Percentiles rank a stretch among this genome's conserved stretches.
Conservation (phyloP, 108 stramenopile genomes). For the Chaetoceros muelleri region DNA sequence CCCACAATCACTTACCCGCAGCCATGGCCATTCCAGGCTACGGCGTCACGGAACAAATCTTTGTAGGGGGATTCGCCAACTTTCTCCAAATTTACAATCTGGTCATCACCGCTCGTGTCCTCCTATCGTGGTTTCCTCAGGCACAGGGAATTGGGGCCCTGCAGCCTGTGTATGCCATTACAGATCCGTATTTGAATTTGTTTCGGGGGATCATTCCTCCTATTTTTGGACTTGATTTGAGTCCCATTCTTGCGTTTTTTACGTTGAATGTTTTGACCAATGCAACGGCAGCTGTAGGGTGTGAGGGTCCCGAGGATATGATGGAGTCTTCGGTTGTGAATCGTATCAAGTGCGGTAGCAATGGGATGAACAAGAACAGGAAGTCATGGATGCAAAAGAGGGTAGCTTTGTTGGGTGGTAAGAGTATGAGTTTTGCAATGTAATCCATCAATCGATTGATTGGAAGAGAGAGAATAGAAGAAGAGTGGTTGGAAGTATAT, state of each 20-base stretch:
- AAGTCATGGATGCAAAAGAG: too few relatives aligned
- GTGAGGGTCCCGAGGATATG: conserved; percentile 23
- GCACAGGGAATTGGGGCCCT: conserved; percentile 53
- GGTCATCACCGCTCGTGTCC: conserved; percentile 82
- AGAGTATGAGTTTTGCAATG: too few relatives aligned
- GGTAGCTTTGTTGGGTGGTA: too few relatives aligned
- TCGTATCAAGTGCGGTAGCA: too few relatives aligned
- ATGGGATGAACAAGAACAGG: conserved; percentile 3
- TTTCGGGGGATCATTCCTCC: conserved; percentile 81
- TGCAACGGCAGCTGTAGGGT: conserved; percentile 49
- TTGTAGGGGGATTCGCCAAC: conserved; percentile 76
- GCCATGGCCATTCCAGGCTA: conserved; percentile 85
- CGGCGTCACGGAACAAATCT: conserved; percentile 71
- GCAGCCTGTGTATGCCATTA: conserved; percentile 78
- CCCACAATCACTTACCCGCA: conserved; percentile 14
- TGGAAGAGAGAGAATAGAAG: too few relatives aligned
- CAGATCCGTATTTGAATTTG: conserved; percentile 87
- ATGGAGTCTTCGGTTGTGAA: too few relatives aligned
- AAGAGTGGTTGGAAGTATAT: too few relatives aligned
- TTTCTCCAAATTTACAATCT: conserved; percentile 82
- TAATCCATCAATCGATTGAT: too few relatives aligned
- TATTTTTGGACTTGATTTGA: conserved; percentile 75
- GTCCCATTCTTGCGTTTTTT: conserved; percentile 68
- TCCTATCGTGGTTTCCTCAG: conserved; percentile 86
- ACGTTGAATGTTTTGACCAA: conserved; percentile 40